Evolutionary conservation across 306 rosid species (phyloP).

Genomic region (Dryas drummondii): DNA sequence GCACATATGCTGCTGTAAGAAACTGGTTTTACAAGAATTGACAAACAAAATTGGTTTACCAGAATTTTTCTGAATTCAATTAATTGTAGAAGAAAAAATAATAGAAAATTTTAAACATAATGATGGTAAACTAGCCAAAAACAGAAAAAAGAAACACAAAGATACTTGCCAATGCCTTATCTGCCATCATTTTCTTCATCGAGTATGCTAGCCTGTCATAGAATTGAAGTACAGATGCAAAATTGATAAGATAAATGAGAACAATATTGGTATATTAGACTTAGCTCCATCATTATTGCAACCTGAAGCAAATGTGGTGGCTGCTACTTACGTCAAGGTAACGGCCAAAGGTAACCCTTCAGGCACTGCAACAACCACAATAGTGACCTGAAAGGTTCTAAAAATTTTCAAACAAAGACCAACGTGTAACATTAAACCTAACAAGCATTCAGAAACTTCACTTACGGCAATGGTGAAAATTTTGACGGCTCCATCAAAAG

Average conservation of each 20-base stretch:
- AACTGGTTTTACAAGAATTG: slow-evolving; percentile 1
- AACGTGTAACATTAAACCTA: neutral
- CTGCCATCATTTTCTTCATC: slow-evolving; percentile 99
- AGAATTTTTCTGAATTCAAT: neutral
- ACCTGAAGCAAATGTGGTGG: slow-evolving; percentile 17
- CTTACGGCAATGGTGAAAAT: slow-evolving; percentile 93
- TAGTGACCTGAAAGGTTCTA: slow-evolving; percentile 79
- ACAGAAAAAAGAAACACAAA: slow-evolving; percentile 8
- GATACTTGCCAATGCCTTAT: slow-evolving; percentile 81
- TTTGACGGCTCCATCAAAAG: slow-evolving; percentile 67
- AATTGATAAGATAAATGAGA: slow-evolving; percentile 25
- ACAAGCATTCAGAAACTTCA: slow-evolving; percentile 30
- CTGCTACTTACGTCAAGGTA: slow-evolving; percentile 78
- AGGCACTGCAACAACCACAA: slow-evolving; percentile 98
- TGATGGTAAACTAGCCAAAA: neutral
- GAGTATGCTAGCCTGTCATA: slow-evolving; percentile 84
- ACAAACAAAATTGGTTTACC: too few species aligned
- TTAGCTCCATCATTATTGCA: slow-evolving; percentile 15
- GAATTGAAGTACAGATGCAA: slow-evolving; percentile 21
- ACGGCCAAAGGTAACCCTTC: slow-evolving; percentile 99
- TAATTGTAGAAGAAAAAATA: neutral
- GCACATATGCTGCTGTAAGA: slow-evolving; percentile 35
- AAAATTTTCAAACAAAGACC: slow-evolving; percentile 25
- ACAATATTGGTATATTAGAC: slow-evolving; percentile 1
- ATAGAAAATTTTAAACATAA: slow-evolving; percentile 1